phyloP scores from a whole-genome alignment of 2,329 filamentous ascomycete species.

The Claviceps sp. region DNA sequence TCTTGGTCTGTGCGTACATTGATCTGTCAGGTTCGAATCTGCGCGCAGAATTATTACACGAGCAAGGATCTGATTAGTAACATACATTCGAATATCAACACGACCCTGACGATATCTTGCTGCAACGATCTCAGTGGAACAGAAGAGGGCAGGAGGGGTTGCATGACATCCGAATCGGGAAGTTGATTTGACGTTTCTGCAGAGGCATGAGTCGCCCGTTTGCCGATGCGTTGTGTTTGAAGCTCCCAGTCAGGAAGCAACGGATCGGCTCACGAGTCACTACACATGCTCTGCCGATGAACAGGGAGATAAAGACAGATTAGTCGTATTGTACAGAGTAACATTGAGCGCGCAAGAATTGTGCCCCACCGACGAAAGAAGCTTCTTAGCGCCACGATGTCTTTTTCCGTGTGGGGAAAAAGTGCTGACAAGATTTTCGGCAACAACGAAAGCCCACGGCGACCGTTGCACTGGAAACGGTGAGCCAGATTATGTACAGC shows the following conservation, averaged over 20 bases:
- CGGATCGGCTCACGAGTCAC: not conserved
- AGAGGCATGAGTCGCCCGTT: not conserved
- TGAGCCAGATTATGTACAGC: not conserved
- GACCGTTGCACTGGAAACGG: not conserved
- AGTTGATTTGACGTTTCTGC: not conserved
- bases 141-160: not conserved
- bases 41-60: not conserved
- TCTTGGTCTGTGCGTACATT: not conserved
- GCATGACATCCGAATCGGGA: conserved; percentile 1
- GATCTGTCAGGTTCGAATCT: not conserved
- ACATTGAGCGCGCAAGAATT: not conserved
- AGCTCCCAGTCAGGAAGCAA: not conserved
- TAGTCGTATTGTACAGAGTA: not conserved
- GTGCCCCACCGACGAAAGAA: not conserved
- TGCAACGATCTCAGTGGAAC: not conserved
- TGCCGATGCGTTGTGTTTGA: not conserved
- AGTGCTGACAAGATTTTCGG: not conserved
- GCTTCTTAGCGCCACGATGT: not conserved
- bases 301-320: not conserved
- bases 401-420: not conserved
- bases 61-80: not conserved
- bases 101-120: not conserved
- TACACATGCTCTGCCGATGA: not conserved
- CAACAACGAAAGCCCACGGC: not conserved
- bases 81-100: not conserved